Evolutionary conservation across 2,329 filamentous ascomycete genomes (phyloP).

Genomic region (Thielaviopsis cerberus): DNA sequence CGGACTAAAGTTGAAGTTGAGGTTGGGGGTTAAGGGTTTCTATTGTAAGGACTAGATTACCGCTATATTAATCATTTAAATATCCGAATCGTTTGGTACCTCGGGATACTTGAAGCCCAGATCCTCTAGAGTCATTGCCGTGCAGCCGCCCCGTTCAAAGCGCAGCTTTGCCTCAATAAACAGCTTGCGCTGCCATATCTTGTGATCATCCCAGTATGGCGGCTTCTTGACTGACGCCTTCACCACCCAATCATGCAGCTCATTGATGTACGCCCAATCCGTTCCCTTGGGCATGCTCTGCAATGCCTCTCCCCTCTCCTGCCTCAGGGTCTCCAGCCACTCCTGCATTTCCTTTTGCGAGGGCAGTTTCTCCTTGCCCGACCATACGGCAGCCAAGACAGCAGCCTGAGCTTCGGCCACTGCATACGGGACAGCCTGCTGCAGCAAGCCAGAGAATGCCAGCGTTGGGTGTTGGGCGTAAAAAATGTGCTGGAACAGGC

Average conservation of each 20-base stretch:
- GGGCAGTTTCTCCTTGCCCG: slow-evolving; percentile 50
- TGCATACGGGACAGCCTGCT: slow-evolving; percentile 78
- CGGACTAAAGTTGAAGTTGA: too few species aligned
- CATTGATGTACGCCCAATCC: slow-evolving; percentile 54
- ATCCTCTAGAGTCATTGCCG: slow-evolving; percentile 47
- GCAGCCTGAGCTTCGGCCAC: slow-evolving; percentile 63
- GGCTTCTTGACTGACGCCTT: slow-evolving; percentile 36
- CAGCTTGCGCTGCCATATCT: slow-evolving; percentile 52
- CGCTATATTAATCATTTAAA: not conserved
- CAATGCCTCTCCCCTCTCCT: slow-evolving; percentile 23
- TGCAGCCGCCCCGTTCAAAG: slow-evolving; percentile 48
- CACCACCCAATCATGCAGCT: slow-evolving; percentile 42
- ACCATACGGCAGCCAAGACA: slow-evolving; percentile 58
- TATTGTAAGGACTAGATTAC: too few species aligned
- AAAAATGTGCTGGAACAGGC: slow-evolving; percentile 65
- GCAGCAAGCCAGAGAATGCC: slow-evolving; percentile 55
- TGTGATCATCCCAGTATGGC: slow-evolving; percentile 50
- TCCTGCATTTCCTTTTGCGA: slow-evolving; percentile 40
- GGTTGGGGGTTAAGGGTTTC: too few species aligned
- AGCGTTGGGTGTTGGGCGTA: slow-evolving; percentile 59
- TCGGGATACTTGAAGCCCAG: slow-evolving; percentile 39
- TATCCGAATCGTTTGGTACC: slow-evolving; percentile 22
- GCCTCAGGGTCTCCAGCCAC: slow-evolving; percentile 49
- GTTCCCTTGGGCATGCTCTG: slow-evolving; percentile 34
- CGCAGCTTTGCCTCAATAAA: slow-evolving; percentile 52